Evolutionary conservation across 345 rosid species (phyloP).

Genomic region (Heritiera fomes): DNA sequence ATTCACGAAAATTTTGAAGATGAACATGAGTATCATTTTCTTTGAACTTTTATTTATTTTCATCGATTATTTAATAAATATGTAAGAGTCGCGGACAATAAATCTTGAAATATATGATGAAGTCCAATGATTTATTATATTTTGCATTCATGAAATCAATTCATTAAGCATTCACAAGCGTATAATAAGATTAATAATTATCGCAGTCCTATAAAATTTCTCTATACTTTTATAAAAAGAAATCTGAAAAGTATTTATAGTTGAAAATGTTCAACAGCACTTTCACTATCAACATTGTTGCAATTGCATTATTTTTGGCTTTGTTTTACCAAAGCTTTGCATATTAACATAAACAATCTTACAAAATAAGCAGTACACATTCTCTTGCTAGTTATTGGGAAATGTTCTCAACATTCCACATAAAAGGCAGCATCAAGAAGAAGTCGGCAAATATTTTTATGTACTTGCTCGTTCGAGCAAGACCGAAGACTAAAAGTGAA

Average conservation of each 20-base stretch:
- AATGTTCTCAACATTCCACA: background rate
- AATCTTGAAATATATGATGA: too few relatives aligned
- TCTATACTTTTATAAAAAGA: too few relatives aligned
- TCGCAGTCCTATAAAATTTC: background rate
- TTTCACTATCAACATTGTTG: conserved; percentile 20
- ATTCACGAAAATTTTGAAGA: too few relatives aligned
- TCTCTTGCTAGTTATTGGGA: background rate
- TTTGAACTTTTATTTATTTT: too few relatives aligned
- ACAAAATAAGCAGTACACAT: background rate
- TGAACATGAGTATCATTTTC: too few relatives aligned
- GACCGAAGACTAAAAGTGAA: background rate
- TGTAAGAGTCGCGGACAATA: too few relatives aligned
- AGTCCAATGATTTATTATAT: too few relatives aligned
- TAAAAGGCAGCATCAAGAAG: conserved; percentile 5
- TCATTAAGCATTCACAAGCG: too few relatives aligned
- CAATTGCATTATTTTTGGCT: conserved; percentile 16
- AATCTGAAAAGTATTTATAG: too few relatives aligned
- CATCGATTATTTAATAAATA: too few relatives aligned
- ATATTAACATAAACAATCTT: background rate
- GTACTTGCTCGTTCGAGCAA: background rate
- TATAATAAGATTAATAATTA: background rate
- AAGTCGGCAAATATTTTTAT: conserved; percentile 20
- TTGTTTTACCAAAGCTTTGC: conserved; percentile 17
- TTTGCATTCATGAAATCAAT: background rate
- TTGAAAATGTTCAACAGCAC: too few relatives aligned